Evolutionary conservation across 495 filamentous ascomycete species (phyloP).

Genomic region (Jackrogersella minutella): DNA sequence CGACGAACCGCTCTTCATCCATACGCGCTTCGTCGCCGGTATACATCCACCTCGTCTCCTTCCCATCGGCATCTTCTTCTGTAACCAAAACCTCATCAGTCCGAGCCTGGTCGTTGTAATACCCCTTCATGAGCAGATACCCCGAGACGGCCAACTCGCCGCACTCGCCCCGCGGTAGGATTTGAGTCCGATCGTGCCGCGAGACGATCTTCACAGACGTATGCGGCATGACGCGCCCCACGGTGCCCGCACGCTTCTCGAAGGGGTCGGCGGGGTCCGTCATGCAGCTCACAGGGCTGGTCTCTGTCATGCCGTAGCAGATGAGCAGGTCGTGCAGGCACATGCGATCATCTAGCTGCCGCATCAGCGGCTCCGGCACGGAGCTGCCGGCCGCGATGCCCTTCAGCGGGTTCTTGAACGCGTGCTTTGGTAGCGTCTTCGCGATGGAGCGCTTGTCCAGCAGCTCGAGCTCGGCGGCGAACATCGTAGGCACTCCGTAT

Average conservation of each 20-base stretch:
- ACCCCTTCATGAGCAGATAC: constrained; percentile 90
- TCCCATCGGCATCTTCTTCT: constrained; percentile 46
- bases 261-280: constrained; percentile 85
- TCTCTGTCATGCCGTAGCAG: constrained; percentile 99
- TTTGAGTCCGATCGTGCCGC: constrained; percentile 59
- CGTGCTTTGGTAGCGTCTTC: constrained; percentile 47
- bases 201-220: constrained; percentile 80
- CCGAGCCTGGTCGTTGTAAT: constrained; percentile 75
- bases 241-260: constrained; percentile 77
- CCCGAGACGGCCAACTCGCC: constrained; percentile 88
- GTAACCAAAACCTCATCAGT: constrained; percentile 75
- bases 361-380: constrained; percentile 86
- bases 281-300: constrained; percentile 90
- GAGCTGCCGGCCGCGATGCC: constrained; percentile 92
- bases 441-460: constrained; percentile 61
- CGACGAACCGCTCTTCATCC: constrained; percentile 73
- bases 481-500: constrained; percentile 97
- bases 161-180: constrained; percentile 68
- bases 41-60: constrained; percentile 58
- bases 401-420: constrained; percentile 73
- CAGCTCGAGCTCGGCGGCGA: constrained; percentile 83
- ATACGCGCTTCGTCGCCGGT: constrained; percentile 95
- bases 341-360: constrained; percentile 73
- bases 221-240: constrained; percentile 83
- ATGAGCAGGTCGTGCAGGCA: constrained; percentile 89